Evolutionary conservation across 495 filamentous ascomycete species (phyloP), one percentile per base, ranked within the genome.

Genomic region (Talaromyces wortmannii): DNA sequence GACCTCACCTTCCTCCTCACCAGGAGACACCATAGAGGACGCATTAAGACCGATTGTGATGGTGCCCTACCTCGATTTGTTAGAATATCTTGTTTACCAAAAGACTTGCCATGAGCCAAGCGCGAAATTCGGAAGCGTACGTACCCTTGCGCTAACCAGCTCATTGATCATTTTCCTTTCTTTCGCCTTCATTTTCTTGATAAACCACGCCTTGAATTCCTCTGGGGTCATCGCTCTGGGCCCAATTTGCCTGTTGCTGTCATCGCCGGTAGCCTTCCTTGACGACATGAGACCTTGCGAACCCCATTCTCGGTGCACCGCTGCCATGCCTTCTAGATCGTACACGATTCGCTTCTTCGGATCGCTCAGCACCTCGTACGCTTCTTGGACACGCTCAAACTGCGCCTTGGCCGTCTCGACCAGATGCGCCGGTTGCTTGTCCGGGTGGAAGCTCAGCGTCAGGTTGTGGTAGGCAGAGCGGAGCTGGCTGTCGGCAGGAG

Each of bases 401-500:
- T 83, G 74, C 16, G 55, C 65, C 31, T 71, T 66, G 7, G 82
- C 80, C 4, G 72, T 63, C 11, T 76, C 66, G 30, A 66, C 75
- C 32, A 75, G 63, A 32, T 77, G 66, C 15, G 71, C 52, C 2
- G 82, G 78, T 53, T 83, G 80, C 53, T 78, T 80, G 57, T 85
- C 82, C 10, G 81, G 78, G 53, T 83, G 78, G 49, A 85, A 81
- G 45, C 74, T 74, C n/a, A 80, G 74, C 18, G 75, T 75, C 30
- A 84, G 68, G 11, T 69, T 72, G 33, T 70, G 72, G 56, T 81
- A 83, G 10, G 79, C 77, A 16, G 68, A 72, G 31, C 76, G 75
- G 55, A 85, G 78, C 29, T 81, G 70, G 18, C 72, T 59, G 5
- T 76, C 67, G 31, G 76, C 74, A 4, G 81, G 71, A 0, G 73